phyloP scores from a whole-genome alignment of 208 protist genomes.

The Acanthamoeba triangularis region DNA sequence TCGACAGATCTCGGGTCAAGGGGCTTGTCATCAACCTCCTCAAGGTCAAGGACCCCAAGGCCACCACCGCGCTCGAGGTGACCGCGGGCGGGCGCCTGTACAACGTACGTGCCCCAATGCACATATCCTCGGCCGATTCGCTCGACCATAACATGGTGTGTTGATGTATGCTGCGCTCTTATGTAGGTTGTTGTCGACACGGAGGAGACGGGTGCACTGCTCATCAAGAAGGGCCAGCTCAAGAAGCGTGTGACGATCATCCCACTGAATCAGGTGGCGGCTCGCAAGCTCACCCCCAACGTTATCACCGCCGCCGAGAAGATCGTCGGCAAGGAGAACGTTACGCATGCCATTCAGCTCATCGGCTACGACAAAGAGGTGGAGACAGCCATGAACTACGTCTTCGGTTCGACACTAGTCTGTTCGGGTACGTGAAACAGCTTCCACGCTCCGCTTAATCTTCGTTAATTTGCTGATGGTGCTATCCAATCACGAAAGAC shows the following conservation, averaged over 20 bases:
- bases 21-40: conserved; percentile 98
- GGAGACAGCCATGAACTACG: conserved; percentile 94
- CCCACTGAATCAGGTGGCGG: conserved; percentile 98
- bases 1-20: conserved; percentile 91
- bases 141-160: background rate
- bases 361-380: conserved; percentile 92
- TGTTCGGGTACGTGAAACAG: conserved; percentile 91
- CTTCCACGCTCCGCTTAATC: background rate
- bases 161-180: background rate
- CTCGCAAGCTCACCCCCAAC: conserved; percentile 1
- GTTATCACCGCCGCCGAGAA: conserved; percentile 73
- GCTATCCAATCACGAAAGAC: background rate
- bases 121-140: background rate
- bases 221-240: conserved; percentile 96
- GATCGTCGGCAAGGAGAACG: conserved; percentile 85
- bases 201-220: conserved; percentile 94
- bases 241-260: conserved; percentile 98
- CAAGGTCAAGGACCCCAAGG: conserved; percentile 90
- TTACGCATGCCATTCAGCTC: conserved; percentile 92
- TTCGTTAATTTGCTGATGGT: background rate
- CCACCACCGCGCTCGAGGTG: conserved; percentile 95
- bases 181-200: conserved; percentile 89
- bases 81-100: conserved; percentile 95
- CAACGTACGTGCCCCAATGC: conserved; percentile 93
- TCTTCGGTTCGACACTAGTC: conserved; percentile 98